Evolutionary conservation across 2,329 filamentous ascomycete genomes (phyloP).

Genomic region (Sclerotinia trifoliorum): DNA sequence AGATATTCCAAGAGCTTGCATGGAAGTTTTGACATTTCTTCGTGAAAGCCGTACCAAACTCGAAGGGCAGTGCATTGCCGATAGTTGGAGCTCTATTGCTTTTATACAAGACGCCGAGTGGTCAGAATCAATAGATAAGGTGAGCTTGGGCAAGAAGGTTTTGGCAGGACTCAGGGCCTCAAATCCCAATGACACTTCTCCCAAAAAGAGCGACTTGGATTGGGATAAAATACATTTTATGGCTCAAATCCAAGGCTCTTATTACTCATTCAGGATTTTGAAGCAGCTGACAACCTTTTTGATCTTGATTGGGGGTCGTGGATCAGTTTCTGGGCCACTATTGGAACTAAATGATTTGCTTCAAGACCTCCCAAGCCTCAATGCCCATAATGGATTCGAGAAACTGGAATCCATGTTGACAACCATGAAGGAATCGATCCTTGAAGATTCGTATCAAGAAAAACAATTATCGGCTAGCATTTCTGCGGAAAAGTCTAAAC

Average conservation of each 20-base stretch:
- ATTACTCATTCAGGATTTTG: constrained; percentile 40
- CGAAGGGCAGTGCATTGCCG: constrained; percentile 21
- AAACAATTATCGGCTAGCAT: neutral
- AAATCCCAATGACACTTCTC: neutral
- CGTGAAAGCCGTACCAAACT: constrained; percentile 26
- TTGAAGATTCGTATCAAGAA: neutral
- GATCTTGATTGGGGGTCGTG: constrained; percentile 5
- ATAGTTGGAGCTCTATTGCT: constrained; percentile 35
- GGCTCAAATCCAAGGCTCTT: constrained; percentile 38
- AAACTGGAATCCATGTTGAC: constrained; percentile 8
- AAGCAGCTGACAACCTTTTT: constrained; percentile 36
- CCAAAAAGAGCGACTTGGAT: constrained; percentile 24
- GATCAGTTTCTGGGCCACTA: constrained; percentile 22
- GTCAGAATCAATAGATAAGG: constrained; percentile 33
- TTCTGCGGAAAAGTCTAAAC: neutral
- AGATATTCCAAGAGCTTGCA: constrained; percentile 34
- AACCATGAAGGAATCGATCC: neutral
- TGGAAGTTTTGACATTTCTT: constrained; percentile 26
- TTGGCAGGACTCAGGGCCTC: neutral
- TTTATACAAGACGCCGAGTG: constrained; percentile 38
- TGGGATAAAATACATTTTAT: constrained; percentile 40
- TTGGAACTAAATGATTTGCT: constrained; percentile 26
- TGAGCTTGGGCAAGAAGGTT: constrained; percentile 21
- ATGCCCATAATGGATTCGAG: neutral
- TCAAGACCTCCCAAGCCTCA: constrained; percentile 28